These are phyloP conservation scores for Picea abies DNA, from an alignment of 83 land plant genomes.

Conservation along the genomic window DNA sequence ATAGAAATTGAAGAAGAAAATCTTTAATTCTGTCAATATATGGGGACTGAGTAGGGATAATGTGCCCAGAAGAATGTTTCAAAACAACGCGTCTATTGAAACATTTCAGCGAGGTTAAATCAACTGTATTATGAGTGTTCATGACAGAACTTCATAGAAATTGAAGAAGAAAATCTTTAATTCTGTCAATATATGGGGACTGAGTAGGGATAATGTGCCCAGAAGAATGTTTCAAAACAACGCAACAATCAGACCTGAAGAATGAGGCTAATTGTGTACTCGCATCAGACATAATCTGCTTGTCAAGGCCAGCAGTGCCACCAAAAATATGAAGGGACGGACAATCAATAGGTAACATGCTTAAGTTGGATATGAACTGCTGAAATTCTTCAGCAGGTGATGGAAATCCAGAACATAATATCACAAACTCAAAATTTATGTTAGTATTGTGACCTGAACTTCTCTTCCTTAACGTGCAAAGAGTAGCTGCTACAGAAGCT, in stretches of 20 bases:
- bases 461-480: conserved; percentile 33
- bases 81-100: too few species aligned
- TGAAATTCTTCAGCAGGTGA: conserved; percentile 28
- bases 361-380: conserved; percentile 14
- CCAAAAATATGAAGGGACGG: conserved; percentile 95
- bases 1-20: too few species aligned
- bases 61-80: too few species aligned
- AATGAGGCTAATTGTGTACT: conserved; percentile 57
- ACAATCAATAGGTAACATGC: conserved; percentile 35
- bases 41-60: too few species aligned
- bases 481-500: conserved; percentile 82
- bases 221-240: conserved; percentile 71
- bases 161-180: too few species aligned
- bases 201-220: too few species aligned
- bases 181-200: too few species aligned
- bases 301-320: conserved; percentile 52
- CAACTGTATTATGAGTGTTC: too few species aligned
- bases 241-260: conserved; percentile 51
- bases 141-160: too few species aligned
- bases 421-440: conserved; percentile 61
- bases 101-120: too few species aligned
- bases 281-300: conserved; percentile 60
- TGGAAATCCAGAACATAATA: conserved; percentile 87
- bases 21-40: too few species aligned
- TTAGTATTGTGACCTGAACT: background rate